Evolutionary conservation across 169 alveolate species (phyloP).

Genomic region (Plasmodium cynomolgi): DNA sequence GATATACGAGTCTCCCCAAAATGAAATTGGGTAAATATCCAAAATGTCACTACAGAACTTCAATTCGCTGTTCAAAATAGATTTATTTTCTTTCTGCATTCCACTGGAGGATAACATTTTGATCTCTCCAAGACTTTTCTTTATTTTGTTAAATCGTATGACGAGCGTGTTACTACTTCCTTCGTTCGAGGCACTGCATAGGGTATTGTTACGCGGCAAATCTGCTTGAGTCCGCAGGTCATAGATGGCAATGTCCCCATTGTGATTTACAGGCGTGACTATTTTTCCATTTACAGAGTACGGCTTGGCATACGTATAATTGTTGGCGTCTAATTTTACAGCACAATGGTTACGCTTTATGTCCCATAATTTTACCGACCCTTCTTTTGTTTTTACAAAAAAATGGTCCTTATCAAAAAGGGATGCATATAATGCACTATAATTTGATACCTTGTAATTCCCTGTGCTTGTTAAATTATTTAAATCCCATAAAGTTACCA

Average conservation of each 20-base stretch:
- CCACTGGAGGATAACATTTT: neutral
- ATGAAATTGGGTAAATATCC: constrained; percentile 26
- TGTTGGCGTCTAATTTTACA: constrained; percentile 17
- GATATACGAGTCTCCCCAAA: constrained; percentile 27
- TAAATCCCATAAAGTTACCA: constrained; percentile 33
- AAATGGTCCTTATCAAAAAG: constrained; percentile 11
- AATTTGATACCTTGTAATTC: constrained; percentile 44
- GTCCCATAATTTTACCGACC: constrained; percentile 39
- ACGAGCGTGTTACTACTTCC: neutral
- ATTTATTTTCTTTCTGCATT: neutral
- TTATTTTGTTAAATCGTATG: constrained; percentile 9
- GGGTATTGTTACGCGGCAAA: neutral
- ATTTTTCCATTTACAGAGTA: constrained; percentile 9
- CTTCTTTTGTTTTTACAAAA: constrained; percentile 57
- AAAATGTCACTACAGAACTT: constrained; percentile 9
- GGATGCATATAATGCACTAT: constrained; percentile 17
- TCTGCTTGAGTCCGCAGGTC: neutral
- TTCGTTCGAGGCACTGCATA: neutral
- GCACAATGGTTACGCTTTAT: neutral
- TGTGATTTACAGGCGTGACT: constrained; percentile 42
- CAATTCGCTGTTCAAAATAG: neutral
- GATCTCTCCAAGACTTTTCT: neutral
- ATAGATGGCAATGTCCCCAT: constrained; percentile 41
- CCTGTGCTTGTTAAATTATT: constrained; percentile 5
- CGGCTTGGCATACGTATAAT: constrained; percentile 26